These are phyloP conservation scores for Penicillium angulare DNA, from an alignment of 495 filamentous ascomycete genomes.

Conservation along the genomic window DNA sequence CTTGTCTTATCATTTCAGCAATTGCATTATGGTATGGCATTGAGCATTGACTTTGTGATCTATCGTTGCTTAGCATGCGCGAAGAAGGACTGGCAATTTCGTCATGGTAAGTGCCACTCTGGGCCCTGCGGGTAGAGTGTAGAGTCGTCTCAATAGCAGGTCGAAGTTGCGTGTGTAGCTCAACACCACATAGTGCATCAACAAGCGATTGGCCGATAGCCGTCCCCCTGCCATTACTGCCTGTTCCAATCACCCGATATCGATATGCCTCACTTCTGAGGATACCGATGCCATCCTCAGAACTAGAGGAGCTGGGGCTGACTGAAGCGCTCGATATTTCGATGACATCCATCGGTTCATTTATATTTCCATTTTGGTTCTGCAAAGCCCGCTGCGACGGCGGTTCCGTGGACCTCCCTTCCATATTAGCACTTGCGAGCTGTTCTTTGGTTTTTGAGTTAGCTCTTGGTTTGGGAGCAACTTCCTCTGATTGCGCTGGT, in stretches of 20 bases:
- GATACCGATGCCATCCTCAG: not conserved
- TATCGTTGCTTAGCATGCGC: not conserved
- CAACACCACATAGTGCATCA: constrained; percentile 20
- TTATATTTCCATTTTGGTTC: not conserved
- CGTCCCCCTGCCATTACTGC: constrained; percentile 24
- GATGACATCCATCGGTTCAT: not conserved
- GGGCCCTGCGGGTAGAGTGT: not conserved
- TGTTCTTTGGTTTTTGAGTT: not conserved
- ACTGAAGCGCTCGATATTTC: constrained; percentile 11
- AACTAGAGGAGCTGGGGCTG: not conserved
- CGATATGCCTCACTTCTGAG: not conserved
- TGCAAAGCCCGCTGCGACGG: not conserved
- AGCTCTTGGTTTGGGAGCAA: no score
- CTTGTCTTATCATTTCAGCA: not conserved
- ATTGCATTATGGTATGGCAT: not conserved
- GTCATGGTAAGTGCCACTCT: not conserved
- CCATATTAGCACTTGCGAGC: not conserved
- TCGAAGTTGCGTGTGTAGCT: not conserved
- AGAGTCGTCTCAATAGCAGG: not conserved
- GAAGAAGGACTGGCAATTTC: not conserved
- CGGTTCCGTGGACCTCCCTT: not conserved
- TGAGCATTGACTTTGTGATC: not conserved
- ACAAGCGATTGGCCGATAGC: constrained; percentile 27
- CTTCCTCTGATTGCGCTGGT: not conserved
- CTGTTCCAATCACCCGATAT: not conserved